Evolutionary conservation across 345 rosid genomes (phyloP).

Genomic region (Pseudoturritis turrita): DNA sequence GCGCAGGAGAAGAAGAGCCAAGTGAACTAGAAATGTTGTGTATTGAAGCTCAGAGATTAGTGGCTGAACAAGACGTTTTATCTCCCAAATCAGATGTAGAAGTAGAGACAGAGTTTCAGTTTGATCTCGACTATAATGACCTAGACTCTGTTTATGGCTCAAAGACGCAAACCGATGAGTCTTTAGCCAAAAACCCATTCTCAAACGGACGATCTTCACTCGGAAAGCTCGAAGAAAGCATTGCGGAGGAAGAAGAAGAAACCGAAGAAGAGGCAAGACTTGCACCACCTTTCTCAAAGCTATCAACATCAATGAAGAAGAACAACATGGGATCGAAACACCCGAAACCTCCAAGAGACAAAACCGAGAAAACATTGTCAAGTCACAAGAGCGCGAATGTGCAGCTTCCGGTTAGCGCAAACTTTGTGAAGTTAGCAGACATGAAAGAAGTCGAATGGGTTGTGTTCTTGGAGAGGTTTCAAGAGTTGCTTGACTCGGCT

Average conservation of each 20-base stretch:
- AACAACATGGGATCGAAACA: conserved; percentile 2
- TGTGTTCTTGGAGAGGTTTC: conserved; percentile 45
- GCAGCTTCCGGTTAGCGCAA: conserved; percentile 37
- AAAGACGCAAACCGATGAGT: not conserved
- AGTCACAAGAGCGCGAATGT: conserved; percentile 44
- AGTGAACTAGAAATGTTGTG: conserved; percentile 59
- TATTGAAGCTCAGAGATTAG: conserved; percentile 45
- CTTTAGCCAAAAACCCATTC: conserved; percentile 19
- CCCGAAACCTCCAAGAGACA: conserved; percentile 10
- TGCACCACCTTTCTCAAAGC: not conserved
- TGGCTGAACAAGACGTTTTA: conserved; percentile 24
- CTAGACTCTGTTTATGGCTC: conserved; percentile 8
- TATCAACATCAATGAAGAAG: conserved; percentile 6
- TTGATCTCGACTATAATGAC: conserved; percentile 42
- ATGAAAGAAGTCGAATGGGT: conserved; percentile 49
- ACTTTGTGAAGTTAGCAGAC: conserved; percentile 49
- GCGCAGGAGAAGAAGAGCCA: conserved; percentile 48
- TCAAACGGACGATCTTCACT: conserved; percentile 33
- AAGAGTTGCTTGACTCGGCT: conserved; percentile 50
- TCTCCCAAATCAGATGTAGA: conserved; percentile 28
- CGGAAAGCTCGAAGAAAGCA: conserved; percentile 42
- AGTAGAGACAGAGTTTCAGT: conserved; percentile 38
- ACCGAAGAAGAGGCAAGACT: conserved; percentile 7
- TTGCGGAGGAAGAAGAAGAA: conserved; percentile 30
- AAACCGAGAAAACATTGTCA: conserved; percentile 11